Conservation (phyloP, 192 early-diverging fungal species). For the Coemansia sp. region DNA sequence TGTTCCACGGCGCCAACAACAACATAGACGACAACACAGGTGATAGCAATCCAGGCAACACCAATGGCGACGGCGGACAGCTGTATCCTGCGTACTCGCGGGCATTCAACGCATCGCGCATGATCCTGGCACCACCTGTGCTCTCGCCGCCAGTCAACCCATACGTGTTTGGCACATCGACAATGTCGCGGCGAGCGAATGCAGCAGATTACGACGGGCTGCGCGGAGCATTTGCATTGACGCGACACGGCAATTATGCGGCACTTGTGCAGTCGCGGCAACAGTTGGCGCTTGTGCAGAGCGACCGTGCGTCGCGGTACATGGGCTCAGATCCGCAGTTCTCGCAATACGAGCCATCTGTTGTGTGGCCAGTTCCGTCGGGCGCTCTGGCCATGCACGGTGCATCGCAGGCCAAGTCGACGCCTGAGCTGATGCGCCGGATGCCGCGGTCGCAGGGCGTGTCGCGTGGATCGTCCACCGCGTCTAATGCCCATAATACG, state of each 20-base stretch:
- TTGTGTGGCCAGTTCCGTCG: conserved; percentile 22
- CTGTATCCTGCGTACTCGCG: conserved; percentile 25
- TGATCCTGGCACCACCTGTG: conserved; percentile 19
- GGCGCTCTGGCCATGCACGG: not conserved
- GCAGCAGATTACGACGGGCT: not conserved
- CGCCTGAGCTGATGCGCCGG: conserved; percentile 44
- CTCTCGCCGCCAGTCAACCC: conserved; percentile 32
- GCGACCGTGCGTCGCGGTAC: conserved; percentile 22
- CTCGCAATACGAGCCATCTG: conserved; percentile 20
- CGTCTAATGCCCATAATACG: conserved; percentile 2
- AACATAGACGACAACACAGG: not conserved
- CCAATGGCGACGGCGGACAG: not conserved
- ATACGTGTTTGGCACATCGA: conserved; percentile 30
- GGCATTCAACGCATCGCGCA: conserved; percentile 18
- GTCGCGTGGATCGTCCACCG: conserved; percentile 9
- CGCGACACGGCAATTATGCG: conserved; percentile 44
- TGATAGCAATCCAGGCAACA: conserved; percentile 5
- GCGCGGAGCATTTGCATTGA: conserved; percentile 30
- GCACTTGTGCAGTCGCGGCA: conserved; percentile 38
- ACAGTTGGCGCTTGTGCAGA: conserved; percentile 35
- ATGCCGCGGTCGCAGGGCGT: conserved; percentile 12
- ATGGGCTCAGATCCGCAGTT: conserved; percentile 43
- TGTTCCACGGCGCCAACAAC: not conserved
- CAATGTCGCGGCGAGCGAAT: not conserved
- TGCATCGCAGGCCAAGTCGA: conserved; percentile 42